Base-by-base conservation (phyloP, 371 early-diverging fungal genomes). In the Polyrhizophydium stewartii region DNA sequence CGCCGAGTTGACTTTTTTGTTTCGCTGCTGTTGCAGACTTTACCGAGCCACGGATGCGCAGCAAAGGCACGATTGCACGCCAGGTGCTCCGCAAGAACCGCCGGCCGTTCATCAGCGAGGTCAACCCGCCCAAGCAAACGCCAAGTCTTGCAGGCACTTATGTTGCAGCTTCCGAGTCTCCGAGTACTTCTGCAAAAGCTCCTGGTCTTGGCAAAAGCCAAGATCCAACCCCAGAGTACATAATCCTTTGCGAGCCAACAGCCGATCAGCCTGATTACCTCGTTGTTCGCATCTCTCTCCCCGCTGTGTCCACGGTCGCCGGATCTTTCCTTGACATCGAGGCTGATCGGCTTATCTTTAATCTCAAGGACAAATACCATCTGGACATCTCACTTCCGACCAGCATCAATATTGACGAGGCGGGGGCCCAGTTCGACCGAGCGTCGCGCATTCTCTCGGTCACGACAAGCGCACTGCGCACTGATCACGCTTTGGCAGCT, bases 21-120 rank as follows among this genome's bases (percentile, higher is more conserved):
- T n/a, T n/a, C n/a, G n/a, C n/a, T n/a, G n/a, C n/a, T n/a, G n/a
- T n/a, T n/a, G n/a, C 59, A 87, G 87, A 87, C 46, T 83, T 87
- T 46, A 66, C 83, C 0, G 68, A 88, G 64, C 89, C 89, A 13
- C 73, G 75, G 9, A 68, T 85, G 52, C 64, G 61, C 41, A 70
- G 79, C 22, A 89, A 87, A 59, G 89, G 89, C 17, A 59, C 63
- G 21, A 79, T 88, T 3, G 83, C 83, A 19, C 63, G 64, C 22
- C 86, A 88, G 21, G 61, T 77, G 1, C 71, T 90, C 30, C 73
- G 78, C 13, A 55, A 85, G 53, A 77, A 87, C 17, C 79, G 85
- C 51, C 78, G 84, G 19, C 66, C 83, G 27, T 58, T 78, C 6
- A 78, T 89, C 19, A 60, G 76, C 0, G 74, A 73, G 24, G 50